Conservation (phyloP, 148 eudicot genomes). For the Fagopyrum tataricum region DNA sequence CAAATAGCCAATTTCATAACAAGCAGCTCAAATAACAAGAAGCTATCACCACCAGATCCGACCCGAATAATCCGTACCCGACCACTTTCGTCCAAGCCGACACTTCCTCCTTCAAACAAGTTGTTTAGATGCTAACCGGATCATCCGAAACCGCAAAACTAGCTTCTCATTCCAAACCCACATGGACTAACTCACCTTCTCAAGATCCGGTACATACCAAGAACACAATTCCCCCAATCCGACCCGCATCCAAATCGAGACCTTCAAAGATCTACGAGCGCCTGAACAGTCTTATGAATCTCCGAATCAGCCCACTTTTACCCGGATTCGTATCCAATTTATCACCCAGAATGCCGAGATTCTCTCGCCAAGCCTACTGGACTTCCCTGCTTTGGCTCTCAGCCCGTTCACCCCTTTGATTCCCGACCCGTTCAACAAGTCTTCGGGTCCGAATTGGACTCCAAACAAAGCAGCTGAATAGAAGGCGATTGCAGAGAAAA, state of each 20-base stretch:
- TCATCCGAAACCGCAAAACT: conserved; percentile 38
- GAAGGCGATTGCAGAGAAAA: conserved; percentile 32
- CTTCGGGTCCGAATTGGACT: neutral
- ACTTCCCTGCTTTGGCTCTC: conserved; percentile 55
- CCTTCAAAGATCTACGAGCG: conserved; percentile 70
- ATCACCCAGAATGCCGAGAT: conserved; percentile 34
- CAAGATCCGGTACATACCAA: conserved; percentile 18
- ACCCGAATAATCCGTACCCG: conserved; percentile 54
- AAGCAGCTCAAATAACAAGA: no score
- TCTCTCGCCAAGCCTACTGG: conserved; percentile 63
- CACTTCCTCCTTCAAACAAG: conserved; percentile 65
- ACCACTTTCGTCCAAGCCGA: conserved; percentile 76
- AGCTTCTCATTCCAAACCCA: conserved; percentile 12
- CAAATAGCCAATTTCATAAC: no score
- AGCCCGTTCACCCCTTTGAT: conserved; percentile 51
- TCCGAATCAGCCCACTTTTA: conserved; percentile 29
- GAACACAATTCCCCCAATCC: conserved; percentile 49
- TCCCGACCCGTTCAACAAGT: conserved; percentile 48
- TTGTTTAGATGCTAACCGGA: conserved; percentile 75
- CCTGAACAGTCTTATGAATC: conserved; percentile 39
- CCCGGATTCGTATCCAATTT: conserved; percentile 26
- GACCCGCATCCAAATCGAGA: conserved; percentile 30
- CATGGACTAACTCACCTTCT: conserved; percentile 17
- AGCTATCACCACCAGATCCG: conserved; percentile 40
- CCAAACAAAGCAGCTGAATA: conserved; percentile 31